Percentiles rank a stretch among this genome's conserved stretches.
Conservation (phyloP, 78 protist species). For the Polysphondylium violaceum region DNA sequence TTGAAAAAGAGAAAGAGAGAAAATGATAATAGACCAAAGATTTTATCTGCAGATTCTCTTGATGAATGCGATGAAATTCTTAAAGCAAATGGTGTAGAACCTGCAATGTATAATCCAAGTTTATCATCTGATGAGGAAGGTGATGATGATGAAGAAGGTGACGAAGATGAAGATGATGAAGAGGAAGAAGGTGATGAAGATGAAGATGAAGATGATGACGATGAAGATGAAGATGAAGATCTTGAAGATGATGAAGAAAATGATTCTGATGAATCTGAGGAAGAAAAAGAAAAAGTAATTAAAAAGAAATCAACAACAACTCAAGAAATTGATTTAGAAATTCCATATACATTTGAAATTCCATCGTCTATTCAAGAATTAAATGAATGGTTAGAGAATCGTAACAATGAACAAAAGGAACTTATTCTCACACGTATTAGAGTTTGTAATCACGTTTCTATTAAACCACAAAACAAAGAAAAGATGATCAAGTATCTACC, state of each 20-base stretch:
- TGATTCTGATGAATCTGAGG: background rate
- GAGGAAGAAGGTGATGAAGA: too few species aligned
- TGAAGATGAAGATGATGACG: background rate
- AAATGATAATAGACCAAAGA: constrained; percentile 44
- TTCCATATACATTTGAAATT: background rate
- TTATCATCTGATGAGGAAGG: constrained; percentile 3
- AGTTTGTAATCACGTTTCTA: constrained; percentile 76
- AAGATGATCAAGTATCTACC: constrained; percentile 72
- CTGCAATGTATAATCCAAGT: constrained; percentile 7
- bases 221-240: background rate
- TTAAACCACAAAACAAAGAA: constrained; percentile 81
- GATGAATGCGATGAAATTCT: constrained; percentile 14
- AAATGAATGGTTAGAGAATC: constrained; percentile 52
- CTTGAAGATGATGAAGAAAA: background rate
- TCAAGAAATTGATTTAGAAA: constrained; percentile 9
- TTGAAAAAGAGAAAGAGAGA: background rate
- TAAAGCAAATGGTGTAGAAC: constrained; percentile 5
- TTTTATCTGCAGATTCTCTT: constrained; percentile 31
- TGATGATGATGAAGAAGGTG: background rate
- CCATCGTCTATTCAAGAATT: constrained; percentile 22
- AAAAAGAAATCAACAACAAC: background rate
- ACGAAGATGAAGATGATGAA: constrained; percentile 15
- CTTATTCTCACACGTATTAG: constrained; percentile 53
- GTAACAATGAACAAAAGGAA: constrained; percentile 37
- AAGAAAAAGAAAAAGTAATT: constrained; percentile 4